phyloP scores from a whole-genome alignment of 2,329 filamentous ascomycete species.

The Fusarium torreyae region DNA sequence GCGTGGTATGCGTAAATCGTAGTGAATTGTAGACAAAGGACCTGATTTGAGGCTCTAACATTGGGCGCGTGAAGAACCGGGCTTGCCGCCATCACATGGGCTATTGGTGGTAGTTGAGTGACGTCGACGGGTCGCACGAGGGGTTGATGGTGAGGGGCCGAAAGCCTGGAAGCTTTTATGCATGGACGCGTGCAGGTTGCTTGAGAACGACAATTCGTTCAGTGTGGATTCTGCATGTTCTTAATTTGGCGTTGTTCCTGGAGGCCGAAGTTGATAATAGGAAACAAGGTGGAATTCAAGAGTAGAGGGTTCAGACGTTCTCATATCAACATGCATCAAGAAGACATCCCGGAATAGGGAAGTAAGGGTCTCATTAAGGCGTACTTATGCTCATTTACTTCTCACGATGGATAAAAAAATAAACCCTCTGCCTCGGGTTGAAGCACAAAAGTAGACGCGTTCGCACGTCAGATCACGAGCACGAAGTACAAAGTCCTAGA shows the following conservation, averaged over 20 bases:
- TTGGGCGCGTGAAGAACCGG: conserved; percentile 29
- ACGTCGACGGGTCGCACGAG: conserved; percentile 38
- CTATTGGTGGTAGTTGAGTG: conserved; percentile 31
- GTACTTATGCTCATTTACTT: too few relatives aligned
- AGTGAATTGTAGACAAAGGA: not conserved
- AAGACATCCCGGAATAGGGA: too few relatives aligned
- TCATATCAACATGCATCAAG: not conserved
- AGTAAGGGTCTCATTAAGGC: too few relatives aligned
- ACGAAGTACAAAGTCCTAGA: conserved; percentile 37
- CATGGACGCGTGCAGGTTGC: conserved; percentile 13
- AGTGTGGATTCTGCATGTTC: conserved; percentile 13
- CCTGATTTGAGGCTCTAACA: conserved; percentile 23
- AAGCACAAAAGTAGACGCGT: conserved; percentile 23
- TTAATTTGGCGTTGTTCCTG: conserved; percentile 4
- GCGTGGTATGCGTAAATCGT: not conserved
- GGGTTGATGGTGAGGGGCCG: conserved; percentile 20
- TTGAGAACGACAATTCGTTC: conserved; percentile 9
- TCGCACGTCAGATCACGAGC: conserved; percentile 40
- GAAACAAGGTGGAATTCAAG: not conserved
- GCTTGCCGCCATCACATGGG: conserved; percentile 45
- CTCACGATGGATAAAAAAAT: conserved; percentile 1
- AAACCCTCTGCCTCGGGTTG: not conserved
- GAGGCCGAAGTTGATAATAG: not conserved
- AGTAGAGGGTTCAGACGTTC: not conserved
- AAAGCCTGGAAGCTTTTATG: conserved; percentile 13